A percentile compares a stretch with the other conserved stretches of the same genome.
These are phyloP conservation scores for Ormosia emarginata DNA, from an alignment of 306 rosid genomes.

Conservation along the genomic window DNA sequence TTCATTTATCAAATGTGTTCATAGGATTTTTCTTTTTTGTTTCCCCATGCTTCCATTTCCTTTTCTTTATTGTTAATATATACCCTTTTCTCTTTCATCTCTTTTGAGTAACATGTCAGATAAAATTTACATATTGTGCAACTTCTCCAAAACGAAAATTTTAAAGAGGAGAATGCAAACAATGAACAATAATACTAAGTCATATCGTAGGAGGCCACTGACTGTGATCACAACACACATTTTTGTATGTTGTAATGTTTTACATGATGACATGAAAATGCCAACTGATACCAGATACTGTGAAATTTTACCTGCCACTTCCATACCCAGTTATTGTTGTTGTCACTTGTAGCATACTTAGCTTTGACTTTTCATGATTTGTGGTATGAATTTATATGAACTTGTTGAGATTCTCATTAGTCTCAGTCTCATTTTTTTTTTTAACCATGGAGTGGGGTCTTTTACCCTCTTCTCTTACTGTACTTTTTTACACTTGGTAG, in stretches of 20 bases:
- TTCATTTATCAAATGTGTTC: neutral
- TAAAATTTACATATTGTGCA: neutral
- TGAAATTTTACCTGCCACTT: neutral
- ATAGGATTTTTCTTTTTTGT: neutral
- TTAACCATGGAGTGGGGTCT: neutral
- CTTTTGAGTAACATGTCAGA: neutral
- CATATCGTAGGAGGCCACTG: neutral
- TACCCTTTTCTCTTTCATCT: neutral
- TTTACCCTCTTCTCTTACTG: neutral
- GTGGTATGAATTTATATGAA: neutral
- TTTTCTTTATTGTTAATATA: neutral
- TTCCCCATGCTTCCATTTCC: neutral
- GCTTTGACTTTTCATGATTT: neutral
- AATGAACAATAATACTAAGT: neutral
- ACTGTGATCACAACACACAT: neutral
- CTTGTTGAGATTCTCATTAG: neutral
- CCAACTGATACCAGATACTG: neutral
- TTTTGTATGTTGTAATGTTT: neutral
- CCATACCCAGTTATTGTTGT: neutral
- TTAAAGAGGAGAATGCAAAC: neutral
- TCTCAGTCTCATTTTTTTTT: neutral
- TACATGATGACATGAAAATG: neutral
- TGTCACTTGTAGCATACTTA: neutral
- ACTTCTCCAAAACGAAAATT: neutral
- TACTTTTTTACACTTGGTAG: neutral